Evolutionary conservation across 768 basidiomycete species (phyloP).

Genomic region (Cubamyces lactineus): DNA sequence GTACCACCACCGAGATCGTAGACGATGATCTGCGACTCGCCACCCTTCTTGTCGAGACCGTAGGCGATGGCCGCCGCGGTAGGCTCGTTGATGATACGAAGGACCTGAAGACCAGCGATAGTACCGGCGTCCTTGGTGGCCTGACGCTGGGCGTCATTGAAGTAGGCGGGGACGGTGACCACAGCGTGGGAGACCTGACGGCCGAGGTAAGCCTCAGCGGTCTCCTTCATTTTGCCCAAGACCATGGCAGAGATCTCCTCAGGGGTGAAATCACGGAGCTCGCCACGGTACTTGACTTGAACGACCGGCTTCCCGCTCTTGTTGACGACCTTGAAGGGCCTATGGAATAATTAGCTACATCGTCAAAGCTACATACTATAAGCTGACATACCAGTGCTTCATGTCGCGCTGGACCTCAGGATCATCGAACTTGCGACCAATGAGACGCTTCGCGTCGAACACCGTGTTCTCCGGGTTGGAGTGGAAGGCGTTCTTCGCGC

Average conservation of each 20-base stretch:
- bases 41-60: constrained; percentile 94
- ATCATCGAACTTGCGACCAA: constrained; percentile 85
- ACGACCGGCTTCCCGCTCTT: constrained; percentile 82
- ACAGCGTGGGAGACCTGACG: constrained; percentile 96
- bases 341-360: neutral
- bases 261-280: constrained; percentile 82
- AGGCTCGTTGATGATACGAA: constrained; percentile 98
- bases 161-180: constrained; percentile 98
- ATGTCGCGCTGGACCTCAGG: constrained; percentile 78
- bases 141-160: constrained; percentile 99
- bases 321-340: constrained; percentile 78
- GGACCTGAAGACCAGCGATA: constrained; percentile 91
- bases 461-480: constrained; percentile 92
- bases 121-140: constrained; percentile 98
- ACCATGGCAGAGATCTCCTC: constrained; percentile 98
- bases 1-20: constrained; percentile 99
- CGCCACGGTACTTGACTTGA: constrained; percentile 77
- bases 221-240: constrained; percentile 98
- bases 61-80: constrained; percentile 98
- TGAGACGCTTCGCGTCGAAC: constrained; percentile 95
- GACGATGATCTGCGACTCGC: constrained; percentile 94
- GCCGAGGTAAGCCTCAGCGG: constrained; percentile 96
- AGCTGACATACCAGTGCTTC: constrained; percentile 68
- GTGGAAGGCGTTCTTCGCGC: constrained; percentile 95
- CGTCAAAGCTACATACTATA: neutral